phyloP scores from a whole-genome alignment of 306 rosid genomes.

The Elaeagnus macrophylla region DNA sequence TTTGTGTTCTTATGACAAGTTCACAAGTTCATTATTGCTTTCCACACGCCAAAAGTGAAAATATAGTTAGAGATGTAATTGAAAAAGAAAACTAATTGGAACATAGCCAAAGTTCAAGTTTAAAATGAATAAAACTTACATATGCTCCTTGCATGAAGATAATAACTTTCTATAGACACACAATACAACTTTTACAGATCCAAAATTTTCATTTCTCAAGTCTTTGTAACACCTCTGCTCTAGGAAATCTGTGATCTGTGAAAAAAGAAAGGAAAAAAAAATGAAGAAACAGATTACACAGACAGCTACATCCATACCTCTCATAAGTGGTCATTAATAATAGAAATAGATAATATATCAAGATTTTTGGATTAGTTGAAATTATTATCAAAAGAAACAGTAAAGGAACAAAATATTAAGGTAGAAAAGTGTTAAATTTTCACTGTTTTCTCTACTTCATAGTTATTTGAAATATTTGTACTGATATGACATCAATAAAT shows the following conservation, averaged over 20 bases:
- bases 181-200: conserved; percentile 59
- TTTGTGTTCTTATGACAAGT: too few species aligned
- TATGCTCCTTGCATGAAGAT: conserved; percentile 70
- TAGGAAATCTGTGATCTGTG: conserved; percentile 64
- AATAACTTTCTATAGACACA: conserved; percentile 65
- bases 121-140: conserved; percentile 50
- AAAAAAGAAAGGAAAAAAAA: conserved; percentile 20
- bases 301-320: background rate
- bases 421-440: background rate
- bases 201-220: conserved; percentile 67
- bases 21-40: too few species aligned
- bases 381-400: background rate
- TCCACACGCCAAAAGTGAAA: too few species aligned
- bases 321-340: background rate
- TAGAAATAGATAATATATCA: background rate
- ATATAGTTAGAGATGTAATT: too few species aligned
- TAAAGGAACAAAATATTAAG: too few species aligned
- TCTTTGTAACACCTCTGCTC: conserved; percentile 88
- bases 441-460: background rate
- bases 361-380: background rate
- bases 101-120: background rate
- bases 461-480: background rate
- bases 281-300: background rate
- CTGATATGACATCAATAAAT: background rate
- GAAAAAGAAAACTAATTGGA: too few species aligned